Evolutionary conservation across 306 rosid genomes (phyloP), one percentile per base, ranked within the genome.

Genomic region (Cicer pinnatifidum): DNA sequence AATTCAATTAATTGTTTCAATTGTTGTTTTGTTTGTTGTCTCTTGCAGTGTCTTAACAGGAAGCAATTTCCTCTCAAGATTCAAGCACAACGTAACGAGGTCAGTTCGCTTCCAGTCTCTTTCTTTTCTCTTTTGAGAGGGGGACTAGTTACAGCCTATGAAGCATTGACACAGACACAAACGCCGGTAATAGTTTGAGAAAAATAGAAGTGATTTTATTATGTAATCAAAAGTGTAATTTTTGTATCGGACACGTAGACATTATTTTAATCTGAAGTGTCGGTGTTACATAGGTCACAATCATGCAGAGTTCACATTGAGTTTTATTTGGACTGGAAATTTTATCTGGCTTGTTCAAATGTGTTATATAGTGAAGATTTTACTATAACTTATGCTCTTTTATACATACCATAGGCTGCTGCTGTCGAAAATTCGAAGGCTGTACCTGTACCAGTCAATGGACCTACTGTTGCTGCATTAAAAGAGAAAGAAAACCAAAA

Each of bases 381-480:
- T 28, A 56, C 69, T 28, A 4, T 20, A 54, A 50, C 23, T 19
- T 56, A 17, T 15, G 54, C 60, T 78, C 20, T 51, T 78, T 75
- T 85, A 67, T 75, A 48, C 68, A 63, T 59, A 59, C 70, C 57
- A 39, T 43, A 93, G 98, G 89, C 76, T 52, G 41, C 72, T 44
- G 51, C 82, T 10, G 84, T 73, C 20, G 86, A 73, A 69, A 86
- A 86, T 71, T 79, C 88, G 16, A 89, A 92, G 75, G 91, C 94
- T 84, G 82, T 85, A 59, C 86, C 91, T 43, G 60, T 48, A 40
- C 69, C 47, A 47, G 75, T 82, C 52, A 45, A 79, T 10, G 83
- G 67, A 62, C 78, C 95, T 75, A 81, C 28, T 61, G 75, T 57
- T 39, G 79, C 70, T 62, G 67, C 84, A 37, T 15, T 74, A 8